A percentile compares a stretch with the other conserved stretches of the same genome.
Evolutionary conservation across 306 rosid genomes (phyloP).

Genomic region (Crotalaria pallida): DNA sequence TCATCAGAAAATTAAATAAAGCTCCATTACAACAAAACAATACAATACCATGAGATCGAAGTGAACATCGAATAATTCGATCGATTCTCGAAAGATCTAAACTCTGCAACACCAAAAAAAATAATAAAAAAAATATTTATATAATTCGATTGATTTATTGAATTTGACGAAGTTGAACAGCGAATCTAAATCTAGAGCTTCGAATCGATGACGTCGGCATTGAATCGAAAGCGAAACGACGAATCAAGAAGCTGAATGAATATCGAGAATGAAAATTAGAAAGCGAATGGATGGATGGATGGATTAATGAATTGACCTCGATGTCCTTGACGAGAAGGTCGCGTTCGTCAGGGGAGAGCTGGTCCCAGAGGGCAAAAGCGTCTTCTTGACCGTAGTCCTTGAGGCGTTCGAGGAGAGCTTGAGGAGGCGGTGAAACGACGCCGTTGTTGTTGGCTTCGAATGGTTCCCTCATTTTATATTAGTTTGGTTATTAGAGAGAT

Average conservation of each 20-base stretch:
- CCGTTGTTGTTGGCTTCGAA: slow-evolving; percentile 43
- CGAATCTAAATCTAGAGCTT: slow-evolving; percentile 7
- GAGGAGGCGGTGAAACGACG: slow-evolving; percentile 50
- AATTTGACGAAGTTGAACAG: neutral
- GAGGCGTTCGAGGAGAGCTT: slow-evolving; percentile 76
- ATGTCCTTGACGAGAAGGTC: slow-evolving; percentile 79
- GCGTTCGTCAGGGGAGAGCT: slow-evolving; percentile 78
- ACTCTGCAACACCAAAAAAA: slow-evolving; percentile 38
- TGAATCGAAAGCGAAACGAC: neutral
- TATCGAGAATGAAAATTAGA: neutral
- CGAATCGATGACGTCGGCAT: neutral
- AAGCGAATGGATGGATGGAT: neutral
- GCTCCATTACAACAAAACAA: too few relatives aligned
- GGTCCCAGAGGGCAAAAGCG: slow-evolving; percentile 87
- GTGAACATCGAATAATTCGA: slow-evolving; percentile 87
- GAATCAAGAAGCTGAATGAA: neutral
- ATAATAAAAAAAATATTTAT: neutral
- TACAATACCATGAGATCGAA: slow-evolving; percentile 72
- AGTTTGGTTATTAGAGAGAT: neutral
- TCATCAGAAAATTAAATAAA: neutral
- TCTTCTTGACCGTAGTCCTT: slow-evolving; percentile 98
- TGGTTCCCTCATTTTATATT: slow-evolving; percentile 39
- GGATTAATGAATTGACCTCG: slow-evolving; percentile 46
- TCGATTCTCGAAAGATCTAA: slow-evolving; percentile 85
- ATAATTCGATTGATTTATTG: neutral